A percentile compares a stretch with the other conserved stretches of the same genome.
phyloP scores from a whole-genome alignment of 1,284 basidiomycete species.

The Ustanciosporium gigantosporum region DNA sequence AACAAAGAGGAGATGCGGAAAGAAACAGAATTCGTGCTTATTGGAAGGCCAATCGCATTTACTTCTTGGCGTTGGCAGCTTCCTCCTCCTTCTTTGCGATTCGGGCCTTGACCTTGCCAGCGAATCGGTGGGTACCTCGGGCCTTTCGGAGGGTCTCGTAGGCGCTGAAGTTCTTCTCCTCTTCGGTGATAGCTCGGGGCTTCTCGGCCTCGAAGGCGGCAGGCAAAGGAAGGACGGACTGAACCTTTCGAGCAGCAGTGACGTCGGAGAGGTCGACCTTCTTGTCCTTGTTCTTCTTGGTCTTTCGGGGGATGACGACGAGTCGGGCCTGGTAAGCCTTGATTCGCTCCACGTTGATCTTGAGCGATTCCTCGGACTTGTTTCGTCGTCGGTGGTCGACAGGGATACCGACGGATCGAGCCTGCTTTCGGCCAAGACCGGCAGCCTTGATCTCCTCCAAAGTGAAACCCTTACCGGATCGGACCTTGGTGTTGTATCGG shows the following conservation, averaged over 20 bases:
- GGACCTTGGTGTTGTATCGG: slow-evolving; percentile 98
- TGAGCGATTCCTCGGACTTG: slow-evolving; percentile 94
- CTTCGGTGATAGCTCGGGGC: slow-evolving; percentile 89
- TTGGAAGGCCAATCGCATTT: no score
- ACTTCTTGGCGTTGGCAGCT: slow-evolving; percentile 90
- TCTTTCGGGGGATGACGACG: slow-evolving; percentile 79
- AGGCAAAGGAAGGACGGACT: slow-evolving; percentile 66
- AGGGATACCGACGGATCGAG: slow-evolving; percentile 87
- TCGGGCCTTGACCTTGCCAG: slow-evolving; percentile 79
- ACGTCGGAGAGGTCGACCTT: slow-evolving; percentile 76
- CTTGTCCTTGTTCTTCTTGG: slow-evolving; percentile 88
- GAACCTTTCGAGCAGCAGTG: slow-evolving; percentile 71
- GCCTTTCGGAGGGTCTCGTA: slow-evolving; percentile 85
- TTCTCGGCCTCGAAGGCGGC: slow-evolving; percentile 72
- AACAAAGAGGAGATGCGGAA: not conserved
- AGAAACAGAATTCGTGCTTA: no score
- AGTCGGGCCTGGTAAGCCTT: slow-evolving; percentile 83
- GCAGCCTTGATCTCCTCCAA: slow-evolving; percentile 93
- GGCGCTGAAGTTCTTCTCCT: slow-evolving; percentile 81
- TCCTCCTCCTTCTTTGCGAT: slow-evolving; percentile 77
- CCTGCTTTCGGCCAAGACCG: slow-evolving; percentile 91
- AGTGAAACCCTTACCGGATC: slow-evolving; percentile 97
- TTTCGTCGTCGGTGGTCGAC: slow-evolving; percentile 98
- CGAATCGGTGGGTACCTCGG: slow-evolving; percentile 81
- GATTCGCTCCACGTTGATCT: slow-evolving; percentile 91